Evolutionary conservation across 73 alveolate species (phyloP).

Genomic region (Tetrahymena thermophila): DNA sequence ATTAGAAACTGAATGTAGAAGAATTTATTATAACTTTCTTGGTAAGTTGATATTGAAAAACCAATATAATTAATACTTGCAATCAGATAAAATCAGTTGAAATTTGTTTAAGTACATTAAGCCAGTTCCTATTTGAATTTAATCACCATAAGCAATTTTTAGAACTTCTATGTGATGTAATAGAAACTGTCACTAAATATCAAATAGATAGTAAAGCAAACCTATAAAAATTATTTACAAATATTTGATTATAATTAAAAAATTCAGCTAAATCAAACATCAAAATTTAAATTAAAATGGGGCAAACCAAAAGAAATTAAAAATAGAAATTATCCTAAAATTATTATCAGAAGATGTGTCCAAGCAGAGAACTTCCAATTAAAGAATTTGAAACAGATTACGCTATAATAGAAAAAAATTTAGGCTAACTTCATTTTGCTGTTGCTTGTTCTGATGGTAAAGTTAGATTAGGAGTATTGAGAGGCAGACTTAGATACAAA

Average conservation of each 20-base stretch:
- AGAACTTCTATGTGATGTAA: background rate
- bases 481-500: slow-evolving; percentile 93
- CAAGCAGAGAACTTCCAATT: background rate
- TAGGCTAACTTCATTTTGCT: background rate
- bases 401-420: background rate
- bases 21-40: background rate
- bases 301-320: background rate
- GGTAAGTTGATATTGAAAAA: background rate
- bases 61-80: background rate
- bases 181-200: background rate
- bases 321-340: background rate
- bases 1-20: background rate
- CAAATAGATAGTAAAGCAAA: background rate
- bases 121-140: background rate
- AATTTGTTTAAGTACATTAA: background rate
- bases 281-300: background rate
- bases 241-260: background rate
- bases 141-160: background rate
- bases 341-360: background rate
- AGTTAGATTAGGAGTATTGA: slow-evolving; percentile 85
- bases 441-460: slow-evolving; percentile 61
- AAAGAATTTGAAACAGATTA: background rate
- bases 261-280: background rate
- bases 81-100: background rate
- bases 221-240: background rate